Percentiles rank a stretch among this genome's conserved stretches.
phyloP scores from a whole-genome alignment of 1,284 basidiomycete genomes.

The Athelia sp. region DNA sequence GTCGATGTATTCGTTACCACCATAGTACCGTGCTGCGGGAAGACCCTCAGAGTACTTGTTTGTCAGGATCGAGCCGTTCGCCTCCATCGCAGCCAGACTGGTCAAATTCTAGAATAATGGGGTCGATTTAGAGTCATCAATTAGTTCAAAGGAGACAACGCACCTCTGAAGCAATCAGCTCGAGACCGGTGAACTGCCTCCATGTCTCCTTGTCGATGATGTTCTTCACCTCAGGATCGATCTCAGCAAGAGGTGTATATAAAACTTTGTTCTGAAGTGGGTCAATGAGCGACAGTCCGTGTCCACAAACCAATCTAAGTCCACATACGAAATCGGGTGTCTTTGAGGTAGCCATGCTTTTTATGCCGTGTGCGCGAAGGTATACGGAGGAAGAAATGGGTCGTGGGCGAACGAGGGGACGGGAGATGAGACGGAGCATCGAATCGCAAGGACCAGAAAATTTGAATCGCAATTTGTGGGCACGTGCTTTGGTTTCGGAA shows the following conservation, averaged over 20 bases:
- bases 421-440: conserved; percentile 21
- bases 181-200: conserved; percentile 96
- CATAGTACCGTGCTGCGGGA: conserved; percentile 94
- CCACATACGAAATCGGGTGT: conserved; percentile 58
- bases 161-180: conserved; percentile 94
- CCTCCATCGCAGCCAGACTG: conserved; percentile 89
- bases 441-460: not conserved
- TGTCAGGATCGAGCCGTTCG: conserved; percentile 97
- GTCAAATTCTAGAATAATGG: conserved; percentile 75
- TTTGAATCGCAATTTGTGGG: not conserved
- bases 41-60: conserved; percentile 99
- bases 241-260: conserved; percentile 83
- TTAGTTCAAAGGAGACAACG: conserved; percentile 1
- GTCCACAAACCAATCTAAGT: too few species aligned
- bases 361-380: conserved; percentile 16
- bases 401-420: conserved; percentile 22
- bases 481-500: too few species aligned
- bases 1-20: conserved; percentile 96
- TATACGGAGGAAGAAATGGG: conserved; percentile 17
- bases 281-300: conserved; percentile 3
- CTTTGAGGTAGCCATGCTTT: conserved; percentile 53
- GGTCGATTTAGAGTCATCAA: conserved; percentile 5
- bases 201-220: conserved; percentile 99
- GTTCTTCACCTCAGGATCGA: conserved; percentile 92
- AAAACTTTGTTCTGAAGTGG: conserved; percentile 81